Percentiles rank a stretch among this genome's conserved stretches.
phyloP scores from a whole-genome alignment of 2,329 filamentous ascomycete species.

The Fusarium multiceps region DNA sequence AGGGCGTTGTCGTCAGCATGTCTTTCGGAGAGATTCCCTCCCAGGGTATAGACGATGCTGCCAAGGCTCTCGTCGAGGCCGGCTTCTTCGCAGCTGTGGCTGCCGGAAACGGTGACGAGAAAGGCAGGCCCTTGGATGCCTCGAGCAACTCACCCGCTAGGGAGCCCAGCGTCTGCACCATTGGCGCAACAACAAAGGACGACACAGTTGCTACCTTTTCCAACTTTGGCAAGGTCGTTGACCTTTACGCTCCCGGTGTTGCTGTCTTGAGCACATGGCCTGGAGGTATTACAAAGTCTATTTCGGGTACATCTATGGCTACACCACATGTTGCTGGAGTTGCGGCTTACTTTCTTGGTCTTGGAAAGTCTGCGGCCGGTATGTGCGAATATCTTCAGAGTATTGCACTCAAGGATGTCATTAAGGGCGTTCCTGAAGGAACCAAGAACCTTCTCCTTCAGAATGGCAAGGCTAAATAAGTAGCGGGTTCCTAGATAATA shows the following conservation, averaged over 20 bases:
- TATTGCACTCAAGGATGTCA: background rate
- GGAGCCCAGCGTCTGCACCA: slow-evolving; percentile 7
- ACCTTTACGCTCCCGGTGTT: slow-evolving; percentile 7
- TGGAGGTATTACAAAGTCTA: rapidly evolving
- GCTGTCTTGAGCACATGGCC: background rate
- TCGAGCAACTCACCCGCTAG: background rate
- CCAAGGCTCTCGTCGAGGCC: background rate
- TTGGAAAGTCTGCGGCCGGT: background rate
- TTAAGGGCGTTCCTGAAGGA: background rate
- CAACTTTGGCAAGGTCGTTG: slow-evolving; percentile 4
- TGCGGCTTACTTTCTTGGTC: slow-evolving; percentile 10
- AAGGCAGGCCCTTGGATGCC: background rate
- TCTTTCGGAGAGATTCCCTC: background rate
- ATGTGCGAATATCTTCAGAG: slow-evolving; percentile 9
- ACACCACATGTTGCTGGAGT: background rate
- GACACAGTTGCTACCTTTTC: background rate
- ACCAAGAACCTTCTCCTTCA: slow-evolving; percentile 7
- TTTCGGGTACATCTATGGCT: slow-evolving; percentile 2
- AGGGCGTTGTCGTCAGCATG: slow-evolving; percentile 8
- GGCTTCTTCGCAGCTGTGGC: slow-evolving; percentile 2
- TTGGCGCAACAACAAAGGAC: background rate
- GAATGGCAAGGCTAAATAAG: background rate
- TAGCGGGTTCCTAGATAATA: background rate
- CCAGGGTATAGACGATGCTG: background rate
- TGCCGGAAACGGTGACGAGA: background rate